Percentiles rank a stretch among this genome's conserved stretches.
phyloP scores from a whole-genome alignment of 768 basidiomycete species.

The Tulasnella sp. region DNA sequence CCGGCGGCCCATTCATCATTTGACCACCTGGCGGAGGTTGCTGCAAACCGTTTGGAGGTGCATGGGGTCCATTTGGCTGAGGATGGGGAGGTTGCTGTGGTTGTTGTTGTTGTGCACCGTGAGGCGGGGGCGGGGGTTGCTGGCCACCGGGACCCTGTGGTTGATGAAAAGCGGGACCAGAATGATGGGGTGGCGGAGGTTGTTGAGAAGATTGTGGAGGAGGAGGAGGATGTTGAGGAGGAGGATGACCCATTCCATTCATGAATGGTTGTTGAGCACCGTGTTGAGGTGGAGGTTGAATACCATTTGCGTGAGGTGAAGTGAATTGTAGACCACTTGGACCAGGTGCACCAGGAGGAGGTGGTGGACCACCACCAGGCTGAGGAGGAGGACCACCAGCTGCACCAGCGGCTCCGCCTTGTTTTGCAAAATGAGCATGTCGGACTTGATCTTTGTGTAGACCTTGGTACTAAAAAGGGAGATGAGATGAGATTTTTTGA shows the following conservation, averaged over 20 bases:
- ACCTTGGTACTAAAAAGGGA: slow-evolving; percentile 2
- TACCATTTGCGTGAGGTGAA: too few relatives aligned
- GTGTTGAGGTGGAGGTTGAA: too few relatives aligned
- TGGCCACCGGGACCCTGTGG: slow-evolving; percentile 3
- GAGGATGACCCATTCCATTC: too few relatives aligned
- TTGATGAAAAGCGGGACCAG: neutral
- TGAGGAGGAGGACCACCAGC: too few relatives aligned
- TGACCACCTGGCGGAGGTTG: neutral
- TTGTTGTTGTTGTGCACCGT: slow-evolving; percentile 5
- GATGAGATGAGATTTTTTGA: neutral
- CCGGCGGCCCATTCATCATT: neutral
- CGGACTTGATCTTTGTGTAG: neutral
- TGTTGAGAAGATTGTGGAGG: neutral
- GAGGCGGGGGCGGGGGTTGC: slow-evolving; percentile 11
- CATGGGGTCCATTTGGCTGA: neutral
- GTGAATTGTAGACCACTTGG: too few relatives aligned
- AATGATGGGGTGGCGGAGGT: neutral
- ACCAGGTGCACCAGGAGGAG: too few relatives aligned
- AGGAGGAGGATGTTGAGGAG: too few relatives aligned
- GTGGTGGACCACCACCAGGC: too few relatives aligned
- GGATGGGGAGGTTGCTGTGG: slow-evolving; percentile 9
- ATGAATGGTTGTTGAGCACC: too few relatives aligned
- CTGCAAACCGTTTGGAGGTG: neutral
- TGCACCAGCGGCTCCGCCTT: neutral
- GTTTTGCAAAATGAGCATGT: neutral